Evolutionary conservation across 148 eudicot species (phyloP), one percentile per base, ranked within the genome.

Genomic region (Bassia scoparia): DNA sequence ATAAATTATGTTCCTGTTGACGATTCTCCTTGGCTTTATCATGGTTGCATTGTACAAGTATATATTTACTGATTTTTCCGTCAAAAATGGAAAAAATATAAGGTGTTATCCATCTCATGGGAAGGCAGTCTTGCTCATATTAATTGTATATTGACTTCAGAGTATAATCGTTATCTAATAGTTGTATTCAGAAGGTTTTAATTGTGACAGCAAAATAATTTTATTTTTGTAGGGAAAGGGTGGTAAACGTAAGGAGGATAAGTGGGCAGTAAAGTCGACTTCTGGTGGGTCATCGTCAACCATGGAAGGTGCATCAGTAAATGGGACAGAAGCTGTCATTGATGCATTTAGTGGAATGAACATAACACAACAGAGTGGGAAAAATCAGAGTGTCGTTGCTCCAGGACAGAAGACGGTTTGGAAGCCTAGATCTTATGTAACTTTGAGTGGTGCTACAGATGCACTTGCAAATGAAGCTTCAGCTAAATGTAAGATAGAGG

Each of bases 361-460:
- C 59, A 61, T 85, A 34, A 76, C 83, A 34, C 90, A 81, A 61
- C 77, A 63, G 44, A 80, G 77, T 72, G 75, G 77, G 50, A 69
- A 29, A 31, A 77, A 79, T 61, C 82, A 76, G 52, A 67, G 33
- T 53, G 76, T 80, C 30, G 3, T 24, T 23, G 76, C 69, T 37
- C 81, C 79, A 43, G 84, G 76, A 68, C 86, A 82, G 66, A 84
- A 76, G 77, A 76, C 70, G 24, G 30, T 74, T n/a, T 86, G 88
- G 90, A 81, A 78, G 67, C 89, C 93, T 35, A 89, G 83, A 81
- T 81, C 96, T 2, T 80, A 83, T 81, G 87, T 76, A 77, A 83
- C 87, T 46, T 62, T 68, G 12, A 81, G 80, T 79, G 93, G 82
- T 59, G 78, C 74, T 26, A 60, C 82, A 17, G 9, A 67, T 9